Conservation (phyloP, 2,329 filamentous ascomycete genomes). For the Phyllosticta citriasiana region DNA sequence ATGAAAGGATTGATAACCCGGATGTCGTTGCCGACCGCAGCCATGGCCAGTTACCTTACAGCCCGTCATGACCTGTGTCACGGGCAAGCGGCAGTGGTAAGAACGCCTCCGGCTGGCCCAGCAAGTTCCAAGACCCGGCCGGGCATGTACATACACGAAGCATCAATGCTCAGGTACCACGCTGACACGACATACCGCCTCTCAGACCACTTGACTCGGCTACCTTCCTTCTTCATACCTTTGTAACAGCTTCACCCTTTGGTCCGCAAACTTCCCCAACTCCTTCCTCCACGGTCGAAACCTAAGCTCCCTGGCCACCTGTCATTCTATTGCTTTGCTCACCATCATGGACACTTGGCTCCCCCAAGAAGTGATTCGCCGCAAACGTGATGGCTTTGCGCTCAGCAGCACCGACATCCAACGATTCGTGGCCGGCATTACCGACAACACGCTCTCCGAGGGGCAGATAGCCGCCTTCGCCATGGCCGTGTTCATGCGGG, state of each 20-base stretch:
- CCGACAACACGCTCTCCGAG: constrained; percentile 1
- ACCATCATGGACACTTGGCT: constrained; percentile 8
- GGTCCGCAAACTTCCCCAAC: not conserved
- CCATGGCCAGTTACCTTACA: not conserved
- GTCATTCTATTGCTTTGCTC: not conserved
- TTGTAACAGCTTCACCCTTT: not conserved
- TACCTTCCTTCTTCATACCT: not conserved
- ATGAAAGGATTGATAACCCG: not conserved
- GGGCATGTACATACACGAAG: not conserved
- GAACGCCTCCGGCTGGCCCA: not conserved
- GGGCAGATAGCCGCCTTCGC: constrained; percentile 10
- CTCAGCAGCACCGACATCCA: constrained; percentile 9
- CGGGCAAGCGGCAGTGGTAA: not conserved
- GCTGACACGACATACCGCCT: not conserved
- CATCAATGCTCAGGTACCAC: not conserved
- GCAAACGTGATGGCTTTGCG: constrained; percentile 9
- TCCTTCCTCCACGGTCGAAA: not conserved
- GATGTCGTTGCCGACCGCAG: not conserved
- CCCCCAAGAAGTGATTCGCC: constrained; percentile 10
- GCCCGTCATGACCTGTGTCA: not conserved
- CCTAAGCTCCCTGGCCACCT: not conserved
- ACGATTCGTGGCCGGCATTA: constrained; percentile 7
- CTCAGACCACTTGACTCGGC: constrained; percentile 4
- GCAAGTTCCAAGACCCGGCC: not conserved
- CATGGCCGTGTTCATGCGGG: constrained; percentile 7